These are phyloP conservation scores for Penstemon newberryi DNA, from an alignment of 257 asterid genomes.

Conservation along the genomic window DNA sequence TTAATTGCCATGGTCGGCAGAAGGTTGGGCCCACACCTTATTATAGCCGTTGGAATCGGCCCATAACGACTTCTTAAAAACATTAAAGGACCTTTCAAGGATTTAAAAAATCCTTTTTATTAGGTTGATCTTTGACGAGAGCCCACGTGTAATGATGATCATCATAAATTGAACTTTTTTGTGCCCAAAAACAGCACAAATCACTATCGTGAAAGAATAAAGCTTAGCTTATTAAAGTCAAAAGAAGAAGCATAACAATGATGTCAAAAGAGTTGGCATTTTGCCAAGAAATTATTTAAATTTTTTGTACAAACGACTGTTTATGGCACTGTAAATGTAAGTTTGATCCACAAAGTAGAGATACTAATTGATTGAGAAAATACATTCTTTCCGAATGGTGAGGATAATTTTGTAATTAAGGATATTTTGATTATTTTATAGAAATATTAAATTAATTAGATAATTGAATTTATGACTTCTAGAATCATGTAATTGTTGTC, in stretches of 20 bases:
- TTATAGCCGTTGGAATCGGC: slow-evolving; percentile 34
- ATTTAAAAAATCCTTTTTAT: not conserved
- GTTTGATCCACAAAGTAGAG: too few species aligned
- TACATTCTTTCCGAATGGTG: too few species aligned
- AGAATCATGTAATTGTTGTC: too few species aligned
- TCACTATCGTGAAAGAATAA: not conserved
- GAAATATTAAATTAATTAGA: too few species aligned
- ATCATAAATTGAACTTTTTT: not conserved
- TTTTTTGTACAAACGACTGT: too few species aligned
- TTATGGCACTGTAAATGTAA: too few species aligned
- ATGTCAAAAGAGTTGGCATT: not conserved
- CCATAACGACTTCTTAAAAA: slow-evolving; percentile 13
- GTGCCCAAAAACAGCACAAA: not conserved
- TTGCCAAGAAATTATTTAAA: too few species aligned
- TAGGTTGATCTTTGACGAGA: slow-evolving; percentile 1
- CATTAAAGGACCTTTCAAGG: not conserved
- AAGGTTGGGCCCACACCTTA: slow-evolving; percentile 17
- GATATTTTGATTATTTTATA: too few species aligned
- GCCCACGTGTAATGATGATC: slow-evolving; percentile 34
- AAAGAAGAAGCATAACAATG: not conserved
- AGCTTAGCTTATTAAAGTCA: too few species aligned
- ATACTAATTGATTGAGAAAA: too few species aligned
- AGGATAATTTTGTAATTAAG: too few species aligned
- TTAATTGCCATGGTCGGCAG: not conserved
- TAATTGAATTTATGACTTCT: too few species aligned